Conservation (phyloP, 1,284 basidiomycete species). For the Chalciporus piperatoides region DNA sequence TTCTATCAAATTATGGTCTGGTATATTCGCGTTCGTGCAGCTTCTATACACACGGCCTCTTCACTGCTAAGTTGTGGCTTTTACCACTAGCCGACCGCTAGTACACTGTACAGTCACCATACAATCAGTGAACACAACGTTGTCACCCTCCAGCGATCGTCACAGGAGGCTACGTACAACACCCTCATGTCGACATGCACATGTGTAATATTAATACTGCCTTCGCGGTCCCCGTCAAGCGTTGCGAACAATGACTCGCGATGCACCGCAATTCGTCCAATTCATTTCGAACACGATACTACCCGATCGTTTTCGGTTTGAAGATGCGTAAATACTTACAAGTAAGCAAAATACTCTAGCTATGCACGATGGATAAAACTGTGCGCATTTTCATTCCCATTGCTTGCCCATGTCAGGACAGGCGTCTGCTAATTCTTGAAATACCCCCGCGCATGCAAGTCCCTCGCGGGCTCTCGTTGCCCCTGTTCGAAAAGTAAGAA, state of each 20-base stretch:
- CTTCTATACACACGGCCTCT: constrained; percentile 1
- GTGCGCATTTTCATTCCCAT: constrained; percentile 27
- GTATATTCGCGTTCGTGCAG: constrained; percentile 8
- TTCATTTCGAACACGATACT: neutral
- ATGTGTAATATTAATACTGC: constrained; percentile 29
- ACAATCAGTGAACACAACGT: constrained; percentile 11
- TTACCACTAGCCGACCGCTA: constrained; percentile 29
- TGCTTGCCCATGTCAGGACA: too few species aligned
- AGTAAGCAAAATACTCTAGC: neutral
- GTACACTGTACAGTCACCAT: constrained; percentile 2
- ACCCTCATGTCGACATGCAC: neutral
- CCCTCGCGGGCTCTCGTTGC: constrained; percentile 15
- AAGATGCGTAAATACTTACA: neutral
- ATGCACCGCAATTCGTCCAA: neutral
- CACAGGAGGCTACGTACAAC: constrained; percentile 27
- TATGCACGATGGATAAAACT: neutral
- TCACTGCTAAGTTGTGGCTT: constrained; percentile 10
- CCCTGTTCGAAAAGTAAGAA: constrained; percentile 16
- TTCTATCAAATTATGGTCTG: constrained; percentile 2
- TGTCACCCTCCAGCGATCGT: constrained; percentile 23
- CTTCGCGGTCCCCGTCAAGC: constrained; percentile 1
- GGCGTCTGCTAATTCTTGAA: too few species aligned
- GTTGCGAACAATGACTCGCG: neutral
- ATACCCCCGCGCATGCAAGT: constrained; percentile 6
- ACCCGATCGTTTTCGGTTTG: neutral